Evolutionary conservation across 805 yeast genomes (phyloP).

Genomic region (Tetrapisispora nanseiensis): DNA sequence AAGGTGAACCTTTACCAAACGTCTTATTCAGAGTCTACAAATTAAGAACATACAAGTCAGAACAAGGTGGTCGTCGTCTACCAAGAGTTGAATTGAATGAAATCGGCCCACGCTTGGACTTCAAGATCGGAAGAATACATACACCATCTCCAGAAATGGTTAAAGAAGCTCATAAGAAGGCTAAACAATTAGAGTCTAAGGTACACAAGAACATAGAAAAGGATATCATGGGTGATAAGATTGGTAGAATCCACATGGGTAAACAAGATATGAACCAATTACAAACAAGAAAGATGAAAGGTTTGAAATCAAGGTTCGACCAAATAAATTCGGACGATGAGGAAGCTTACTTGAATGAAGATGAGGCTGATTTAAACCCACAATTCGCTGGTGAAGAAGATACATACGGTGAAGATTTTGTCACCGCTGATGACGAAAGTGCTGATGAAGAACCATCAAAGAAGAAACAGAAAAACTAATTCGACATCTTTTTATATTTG

Average conservation of each 20-base stretch:
- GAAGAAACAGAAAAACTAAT: conserved; percentile 23
- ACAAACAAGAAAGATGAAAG: conserved; percentile 98
- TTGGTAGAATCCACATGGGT: conserved; percentile 94
- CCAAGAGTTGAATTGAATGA: conserved; percentile 94
- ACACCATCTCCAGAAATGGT: conserved; percentile 78
- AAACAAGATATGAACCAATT: conserved; percentile 81
- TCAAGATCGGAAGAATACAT: conserved; percentile 80
- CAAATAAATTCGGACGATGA: conserved; percentile 50
- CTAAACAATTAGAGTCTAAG: conserved; percentile 73
- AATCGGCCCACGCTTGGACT: conserved; percentile 91
- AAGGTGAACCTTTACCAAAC: conserved; percentile 58
- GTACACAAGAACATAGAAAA: conserved; percentile 81
- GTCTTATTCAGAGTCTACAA: conserved; percentile 88
- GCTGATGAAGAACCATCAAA: conserved; percentile 19
- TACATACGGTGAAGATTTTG: conserved; percentile 27
- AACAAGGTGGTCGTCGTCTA: conserved; percentile 54
- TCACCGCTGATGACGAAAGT: conserved; percentile 26
- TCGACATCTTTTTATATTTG: too few relatives aligned
- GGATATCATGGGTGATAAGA: conserved; percentile 90
- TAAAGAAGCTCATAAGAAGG: conserved; percentile 75
- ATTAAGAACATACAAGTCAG: conserved; percentile 69
- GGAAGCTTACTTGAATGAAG: conserved; percentile 37
- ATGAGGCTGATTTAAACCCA: conserved; percentile 31
- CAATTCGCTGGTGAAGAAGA: conserved; percentile 11
- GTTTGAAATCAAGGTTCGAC: conserved; percentile 79